A percentile compares a stretch with the other conserved stretches of the same genome.
Evolutionary conservation across 768 basidiomycete species (phyloP).

Genomic region (Amanita exitialis): DNA sequence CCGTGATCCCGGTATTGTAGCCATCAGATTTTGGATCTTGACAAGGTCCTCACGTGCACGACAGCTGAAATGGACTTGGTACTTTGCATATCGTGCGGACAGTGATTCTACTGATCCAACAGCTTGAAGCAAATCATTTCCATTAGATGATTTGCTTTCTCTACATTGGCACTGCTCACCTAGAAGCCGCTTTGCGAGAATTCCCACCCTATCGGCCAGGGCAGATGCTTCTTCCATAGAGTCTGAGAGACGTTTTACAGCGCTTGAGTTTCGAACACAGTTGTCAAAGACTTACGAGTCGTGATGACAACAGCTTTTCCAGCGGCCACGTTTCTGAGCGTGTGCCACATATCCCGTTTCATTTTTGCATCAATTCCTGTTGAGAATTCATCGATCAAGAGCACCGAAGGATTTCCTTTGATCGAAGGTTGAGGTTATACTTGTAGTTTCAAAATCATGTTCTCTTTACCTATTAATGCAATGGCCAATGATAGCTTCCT

Average conservation of each 20-base stretch:
- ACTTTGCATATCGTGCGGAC: slow-evolving; percentile 56
- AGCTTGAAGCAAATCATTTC: slow-evolving; percentile 24
- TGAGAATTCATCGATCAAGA: slow-evolving; percentile 78
- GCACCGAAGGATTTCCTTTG: slow-evolving; percentile 62
- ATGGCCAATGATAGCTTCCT: slow-evolving; percentile 70
- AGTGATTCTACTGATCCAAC: slow-evolving; percentile 58
- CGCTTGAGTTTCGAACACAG: background rate
- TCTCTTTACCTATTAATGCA: slow-evolving; percentile 49
- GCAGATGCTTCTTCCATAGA: slow-evolving; percentile 83
- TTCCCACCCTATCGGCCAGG: slow-evolving; percentile 66
- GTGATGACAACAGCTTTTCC: slow-evolving; percentile 69
- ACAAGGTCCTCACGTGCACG: slow-evolving; percentile 50
- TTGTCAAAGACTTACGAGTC: slow-evolving; percentile 38
- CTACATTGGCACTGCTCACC: slow-evolving; percentile 26
- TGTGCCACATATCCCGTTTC: slow-evolving; percentile 79
- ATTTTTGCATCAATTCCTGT: slow-evolving; percentile 78
- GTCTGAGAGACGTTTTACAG: slow-evolving; percentile 26
- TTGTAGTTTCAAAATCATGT: background rate
- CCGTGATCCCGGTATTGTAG: slow-evolving; percentile 48
- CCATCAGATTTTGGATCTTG: slow-evolving; percentile 51
- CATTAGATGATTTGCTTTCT: background rate
- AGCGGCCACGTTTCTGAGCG: slow-evolving; percentile 49
- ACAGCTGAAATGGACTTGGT: slow-evolving; percentile 70
- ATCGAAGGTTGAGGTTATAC: background rate
- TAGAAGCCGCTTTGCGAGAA: slow-evolving; percentile 60